Percentiles rank a stretch among this genome's conserved stretches.
Evolutionary conservation across 139 green algal genomes (phyloP).

Genomic region (Trebouxia sp.): DNA sequence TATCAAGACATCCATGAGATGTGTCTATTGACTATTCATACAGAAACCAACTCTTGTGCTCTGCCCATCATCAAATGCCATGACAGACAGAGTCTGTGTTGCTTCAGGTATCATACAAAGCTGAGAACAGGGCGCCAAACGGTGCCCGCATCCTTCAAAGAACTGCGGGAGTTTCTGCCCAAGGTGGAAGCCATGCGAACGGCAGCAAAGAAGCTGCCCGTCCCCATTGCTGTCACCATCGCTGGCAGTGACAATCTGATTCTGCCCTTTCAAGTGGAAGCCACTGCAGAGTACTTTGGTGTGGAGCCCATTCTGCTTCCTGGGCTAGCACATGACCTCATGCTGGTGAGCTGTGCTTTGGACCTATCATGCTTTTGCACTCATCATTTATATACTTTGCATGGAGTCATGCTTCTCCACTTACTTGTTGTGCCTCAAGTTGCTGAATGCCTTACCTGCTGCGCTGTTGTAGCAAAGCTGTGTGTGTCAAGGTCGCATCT

Average conservation of each 20-base stretch:
- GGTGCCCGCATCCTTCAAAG: not conserved
- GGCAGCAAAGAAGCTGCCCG: not conserved
- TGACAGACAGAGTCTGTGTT: not conserved
- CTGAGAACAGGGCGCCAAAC: not conserved
- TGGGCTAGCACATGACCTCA: slow-evolving; percentile 79
- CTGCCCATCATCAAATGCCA: too few relatives aligned
- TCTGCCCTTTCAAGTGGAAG: slow-evolving; percentile 44
- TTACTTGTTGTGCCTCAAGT: too few relatives aligned
- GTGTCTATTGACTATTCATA: too few relatives aligned
- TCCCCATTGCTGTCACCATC: slow-evolving; percentile 52
- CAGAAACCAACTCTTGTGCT: too few relatives aligned
- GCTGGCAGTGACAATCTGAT: slow-evolving; percentile 64
- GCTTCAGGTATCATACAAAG: not conserved
- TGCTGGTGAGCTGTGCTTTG: slow-evolving; percentile 64
- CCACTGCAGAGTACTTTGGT: slow-evolving; percentile 49
- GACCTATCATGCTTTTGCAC: too few relatives aligned
- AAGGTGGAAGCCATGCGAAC: not conserved
- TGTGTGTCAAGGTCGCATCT: too few relatives aligned
- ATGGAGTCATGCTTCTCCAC: too few relatives aligned
- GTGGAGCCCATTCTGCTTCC: slow-evolving; percentile 50
- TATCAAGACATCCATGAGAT: too few relatives aligned
- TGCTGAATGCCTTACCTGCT: too few relatives aligned
- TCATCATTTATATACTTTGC: too few relatives aligned
- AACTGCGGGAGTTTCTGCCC: not conserved
- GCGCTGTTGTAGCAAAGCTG: too few relatives aligned